Conservation (phyloP, 2,329 filamentous ascomycete genomes). For the Thelonectria rubi region DNA sequence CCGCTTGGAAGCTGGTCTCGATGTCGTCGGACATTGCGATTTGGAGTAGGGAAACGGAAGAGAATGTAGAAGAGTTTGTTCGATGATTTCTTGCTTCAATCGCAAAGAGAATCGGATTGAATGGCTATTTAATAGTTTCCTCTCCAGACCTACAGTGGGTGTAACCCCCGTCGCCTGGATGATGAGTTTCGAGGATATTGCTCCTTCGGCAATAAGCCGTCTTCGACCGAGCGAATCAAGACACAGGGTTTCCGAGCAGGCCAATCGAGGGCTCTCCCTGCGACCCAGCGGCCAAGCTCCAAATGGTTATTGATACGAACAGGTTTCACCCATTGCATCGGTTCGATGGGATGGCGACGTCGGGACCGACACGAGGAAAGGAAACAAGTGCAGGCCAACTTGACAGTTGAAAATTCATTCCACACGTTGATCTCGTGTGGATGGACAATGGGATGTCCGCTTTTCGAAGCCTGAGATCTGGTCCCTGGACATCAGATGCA, state of each 20-base stretch:
- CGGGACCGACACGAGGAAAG: no score
- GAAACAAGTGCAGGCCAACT: no score
- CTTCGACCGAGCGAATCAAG: neutral
- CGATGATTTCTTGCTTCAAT: neutral
- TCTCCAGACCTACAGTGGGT: neutral
- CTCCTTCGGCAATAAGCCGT: neutral
- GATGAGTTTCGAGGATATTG: neutral
- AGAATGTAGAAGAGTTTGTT: neutral
- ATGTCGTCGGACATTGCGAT: constrained; percentile 44
- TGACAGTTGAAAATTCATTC: no score
- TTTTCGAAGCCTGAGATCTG: no score
- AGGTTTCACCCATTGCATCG: no score
- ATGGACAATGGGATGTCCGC: no score
- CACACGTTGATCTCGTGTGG: no score
- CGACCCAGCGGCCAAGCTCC: no score
- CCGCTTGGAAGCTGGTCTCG: constrained; percentile 50
- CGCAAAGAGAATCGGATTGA: neutral
- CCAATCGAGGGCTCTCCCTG: constrained; percentile 27
- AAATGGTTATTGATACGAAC: no score
- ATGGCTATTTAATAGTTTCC: neutral
- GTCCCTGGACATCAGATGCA: no score
- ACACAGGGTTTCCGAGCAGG: neutral
- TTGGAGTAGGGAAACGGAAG: neutral
- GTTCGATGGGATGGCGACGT: no score
- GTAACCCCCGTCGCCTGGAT: neutral